Percentiles rank a stretch among this genome's conserved stretches.
phyloP scores from a whole-genome alignment of 2,329 filamentous ascomycete genomes.

The Exophiala lecanii-corni region DNA sequence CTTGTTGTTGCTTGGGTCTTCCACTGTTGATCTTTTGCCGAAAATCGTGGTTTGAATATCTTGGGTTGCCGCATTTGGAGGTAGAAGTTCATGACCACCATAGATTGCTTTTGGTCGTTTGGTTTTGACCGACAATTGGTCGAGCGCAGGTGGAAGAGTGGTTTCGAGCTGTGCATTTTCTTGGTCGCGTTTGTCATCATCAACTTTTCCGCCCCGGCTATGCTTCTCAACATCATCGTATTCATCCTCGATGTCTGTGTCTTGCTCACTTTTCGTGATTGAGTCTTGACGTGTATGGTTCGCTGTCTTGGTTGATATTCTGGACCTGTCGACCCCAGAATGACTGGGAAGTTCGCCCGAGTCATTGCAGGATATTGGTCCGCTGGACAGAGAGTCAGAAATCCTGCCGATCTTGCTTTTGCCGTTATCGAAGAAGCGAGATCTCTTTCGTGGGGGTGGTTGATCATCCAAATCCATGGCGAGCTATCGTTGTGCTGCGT shows the following conservation, averaged over 20 bases:
- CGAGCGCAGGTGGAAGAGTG: background rate
- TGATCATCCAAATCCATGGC: slow-evolving; percentile 13
- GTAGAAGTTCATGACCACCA: background rate
- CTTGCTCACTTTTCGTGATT: background rate
- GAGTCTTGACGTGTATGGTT: background rate
- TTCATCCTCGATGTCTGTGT: background rate
- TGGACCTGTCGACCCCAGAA: background rate
- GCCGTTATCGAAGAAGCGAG: slow-evolving; percentile 23
- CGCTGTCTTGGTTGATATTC: background rate
- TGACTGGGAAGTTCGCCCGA: background rate
- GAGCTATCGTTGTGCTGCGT: background rate
- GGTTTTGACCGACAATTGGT: background rate
- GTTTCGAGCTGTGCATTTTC: background rate
- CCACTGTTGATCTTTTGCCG: background rate
- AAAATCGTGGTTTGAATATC: background rate
- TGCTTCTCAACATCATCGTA: background rate
- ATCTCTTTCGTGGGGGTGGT: slow-evolving; percentile 20
- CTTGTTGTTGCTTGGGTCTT: background rate
- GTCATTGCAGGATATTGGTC: background rate
- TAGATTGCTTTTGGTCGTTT: slow-evolving; percentile 1
- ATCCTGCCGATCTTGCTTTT: slow-evolving; percentile 19
- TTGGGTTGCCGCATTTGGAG: background rate
- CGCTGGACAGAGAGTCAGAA: background rate
- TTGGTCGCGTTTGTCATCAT: slow-evolving; percentile 2
- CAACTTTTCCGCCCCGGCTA: background rate